These are phyloP conservation scores for Cladosporium sp. DNA, from an alignment of 2,329 filamentous ascomycete genomes.

Conservation along the genomic window DNA sequence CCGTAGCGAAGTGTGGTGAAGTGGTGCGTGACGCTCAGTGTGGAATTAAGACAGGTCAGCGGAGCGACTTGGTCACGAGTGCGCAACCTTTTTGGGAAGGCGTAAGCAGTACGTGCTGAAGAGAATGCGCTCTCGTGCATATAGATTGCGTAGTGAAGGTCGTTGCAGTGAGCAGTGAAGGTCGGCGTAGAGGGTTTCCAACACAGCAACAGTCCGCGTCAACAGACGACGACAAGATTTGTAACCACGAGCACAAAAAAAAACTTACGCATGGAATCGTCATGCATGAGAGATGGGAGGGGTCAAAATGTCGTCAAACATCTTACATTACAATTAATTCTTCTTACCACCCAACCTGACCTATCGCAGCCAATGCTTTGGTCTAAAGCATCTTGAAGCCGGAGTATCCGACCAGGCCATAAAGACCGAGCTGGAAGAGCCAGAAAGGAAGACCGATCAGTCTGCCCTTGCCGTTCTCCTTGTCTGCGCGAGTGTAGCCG, in stretches of 20 bases:
- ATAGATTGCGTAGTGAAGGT: too few species aligned
- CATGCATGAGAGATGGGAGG: not conserved
- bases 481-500: slow-evolving; percentile 41
- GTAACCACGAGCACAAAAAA: too few species aligned
- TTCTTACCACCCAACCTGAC: not conserved
- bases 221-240: too few species aligned
- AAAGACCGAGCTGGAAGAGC: slow-evolving; percentile 28
- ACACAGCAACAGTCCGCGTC: too few species aligned
- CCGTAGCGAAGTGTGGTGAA: not conserved
- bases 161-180: too few species aligned
- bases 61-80: not conserved
- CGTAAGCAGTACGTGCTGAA: too few species aligned
- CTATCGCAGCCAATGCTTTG: not conserved
- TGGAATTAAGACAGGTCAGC: not conserved
- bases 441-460: slow-evolving; percentile 34
- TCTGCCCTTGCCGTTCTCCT: slow-evolving; percentile 42
- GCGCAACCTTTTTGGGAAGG: too few species aligned
- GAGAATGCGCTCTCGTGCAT: too few species aligned
- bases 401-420: slow-evolving; percentile 26
- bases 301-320: not conserved
- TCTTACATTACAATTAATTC: not conserved
- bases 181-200: too few species aligned
- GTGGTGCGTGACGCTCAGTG: not conserved
- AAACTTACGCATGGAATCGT: too few species aligned
- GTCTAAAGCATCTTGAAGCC: slow-evolving; percentile 27